phyloP scores from a whole-genome alignment of 139 green algal species.

The Axilococcus clingmanii region DNA sequence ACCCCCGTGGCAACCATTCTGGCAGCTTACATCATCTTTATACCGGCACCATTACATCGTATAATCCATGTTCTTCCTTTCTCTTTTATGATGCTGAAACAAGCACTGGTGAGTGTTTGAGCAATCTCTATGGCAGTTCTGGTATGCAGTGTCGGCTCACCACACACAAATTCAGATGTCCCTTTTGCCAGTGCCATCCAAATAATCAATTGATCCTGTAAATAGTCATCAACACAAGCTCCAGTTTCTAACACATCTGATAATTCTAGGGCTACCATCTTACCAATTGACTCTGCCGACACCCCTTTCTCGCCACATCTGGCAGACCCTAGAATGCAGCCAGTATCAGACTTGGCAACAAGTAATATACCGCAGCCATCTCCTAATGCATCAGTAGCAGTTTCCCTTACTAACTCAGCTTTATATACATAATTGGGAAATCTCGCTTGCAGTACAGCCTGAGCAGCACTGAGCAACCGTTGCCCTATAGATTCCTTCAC shows the following conservation, averaged over 20 bases:
- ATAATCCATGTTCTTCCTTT: constrained; percentile 7
- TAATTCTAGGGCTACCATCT: constrained; percentile 39
- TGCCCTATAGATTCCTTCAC: constrained; percentile 10
- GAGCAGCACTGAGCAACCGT: constrained; percentile 32
- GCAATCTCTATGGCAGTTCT: constrained; percentile 64
- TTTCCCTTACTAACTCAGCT: constrained; percentile 10
- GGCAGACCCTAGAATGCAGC: constrained; percentile 42
- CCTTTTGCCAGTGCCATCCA: constrained; percentile 73
- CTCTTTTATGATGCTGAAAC: constrained; percentile 19
- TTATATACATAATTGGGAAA: too few species aligned
- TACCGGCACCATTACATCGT: constrained; percentile 4
- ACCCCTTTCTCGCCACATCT: constrained; percentile 29
- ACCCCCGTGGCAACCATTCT: too few species aligned
- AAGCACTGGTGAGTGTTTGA: constrained; percentile 32
- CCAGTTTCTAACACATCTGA: constrained; percentile 27
- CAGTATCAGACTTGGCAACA: constrained; percentile 34
- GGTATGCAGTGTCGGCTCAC: constrained; percentile 66
- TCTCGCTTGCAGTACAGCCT: background rate
- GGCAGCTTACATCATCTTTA: too few species aligned
- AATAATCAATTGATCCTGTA: constrained; percentile 73
- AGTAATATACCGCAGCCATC: constrained; percentile 50
- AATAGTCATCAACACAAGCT: constrained; percentile 35
- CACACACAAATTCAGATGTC: constrained; percentile 37
- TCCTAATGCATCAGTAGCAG: constrained; percentile 20
- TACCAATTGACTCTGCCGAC: constrained; percentile 29